Percentiles rank a stretch among this genome's conserved stretches.
These are phyloP conservation scores for Heliosperma pusillum DNA, from an alignment of 148 eudicot genomes.

Conservation along the genomic window DNA sequence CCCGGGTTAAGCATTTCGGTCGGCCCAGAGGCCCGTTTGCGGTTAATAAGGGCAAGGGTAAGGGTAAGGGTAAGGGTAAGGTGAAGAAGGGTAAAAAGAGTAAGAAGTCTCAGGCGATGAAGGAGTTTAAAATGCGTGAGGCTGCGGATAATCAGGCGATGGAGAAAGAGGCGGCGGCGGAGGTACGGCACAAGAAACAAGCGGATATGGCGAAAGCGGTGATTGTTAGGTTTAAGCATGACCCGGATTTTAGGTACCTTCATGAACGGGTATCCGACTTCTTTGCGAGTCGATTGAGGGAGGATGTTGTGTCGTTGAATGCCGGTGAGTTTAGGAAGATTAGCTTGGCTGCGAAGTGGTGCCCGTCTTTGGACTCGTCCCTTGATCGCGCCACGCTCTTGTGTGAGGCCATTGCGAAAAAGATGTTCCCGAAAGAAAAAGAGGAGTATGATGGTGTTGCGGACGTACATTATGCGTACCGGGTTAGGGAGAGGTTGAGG, in stretches of 20 bases:
- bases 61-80: not conserved
- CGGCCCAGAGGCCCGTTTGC: not conserved
- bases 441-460: constrained; percentile 12
- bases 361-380: constrained; percentile 25
- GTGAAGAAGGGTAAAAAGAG: not conserved
- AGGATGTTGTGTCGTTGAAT: constrained; percentile 8
- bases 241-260: constrained; percentile 23
- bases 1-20: not conserved
- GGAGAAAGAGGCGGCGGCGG: constrained; percentile 5
- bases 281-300: constrained; percentile 5
- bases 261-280: constrained; percentile 27
- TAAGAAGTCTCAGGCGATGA: constrained; percentile 1
- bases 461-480: constrained; percentile 29
- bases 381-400: constrained; percentile 22
- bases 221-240: constrained; percentile 13
- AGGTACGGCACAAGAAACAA: constrained; percentile 1
- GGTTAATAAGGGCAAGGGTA: not conserved
- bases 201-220: constrained; percentile 20
- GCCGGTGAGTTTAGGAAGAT: not conserved
- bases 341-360: constrained; percentile 32
- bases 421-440: constrained; percentile 11
- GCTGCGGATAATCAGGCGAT: constrained; percentile 11
- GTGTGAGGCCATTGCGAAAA: constrained; percentile 29
- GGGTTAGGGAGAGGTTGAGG: constrained; percentile 27
- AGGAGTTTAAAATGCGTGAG: constrained; percentile 5